Percentiles rank a stretch among this genome's conserved stretches.
Evolutionary conservation across 2,329 filamentous ascomycete genomes (phyloP).

Genomic region (Monosporascus sp.): DNA sequence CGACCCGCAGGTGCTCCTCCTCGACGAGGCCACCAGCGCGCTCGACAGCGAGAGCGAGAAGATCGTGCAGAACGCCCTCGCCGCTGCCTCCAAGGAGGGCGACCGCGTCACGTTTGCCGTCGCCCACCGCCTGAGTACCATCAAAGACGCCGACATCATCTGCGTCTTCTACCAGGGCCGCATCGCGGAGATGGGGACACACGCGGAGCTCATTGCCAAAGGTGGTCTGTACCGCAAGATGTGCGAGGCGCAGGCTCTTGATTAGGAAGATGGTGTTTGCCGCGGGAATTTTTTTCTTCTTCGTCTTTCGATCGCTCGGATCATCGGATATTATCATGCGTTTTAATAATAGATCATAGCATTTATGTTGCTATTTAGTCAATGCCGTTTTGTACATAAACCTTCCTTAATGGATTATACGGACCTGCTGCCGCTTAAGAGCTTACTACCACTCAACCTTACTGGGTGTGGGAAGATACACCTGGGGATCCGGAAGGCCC

Average conservation of each 20-base stretch:
- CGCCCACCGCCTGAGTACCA: constrained; percentile 20
- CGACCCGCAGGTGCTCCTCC: constrained; percentile 35
- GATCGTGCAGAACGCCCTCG: constrained; percentile 8
- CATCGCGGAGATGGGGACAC: constrained; percentile 49
- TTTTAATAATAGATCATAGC: no score
- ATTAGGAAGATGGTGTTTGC: no score
- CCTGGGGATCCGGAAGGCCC: no score
- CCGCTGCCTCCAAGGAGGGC: not conserved
- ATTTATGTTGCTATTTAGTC: no score
- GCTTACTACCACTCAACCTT: no score
- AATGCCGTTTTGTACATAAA: no score
- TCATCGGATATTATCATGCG: no score
- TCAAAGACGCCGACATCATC: constrained; percentile 44
- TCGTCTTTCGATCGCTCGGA: no score
- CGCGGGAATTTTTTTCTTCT: no score
- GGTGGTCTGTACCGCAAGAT: constrained; percentile 51
- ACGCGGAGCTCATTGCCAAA: constrained; percentile 49
- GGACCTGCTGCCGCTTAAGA: no score
- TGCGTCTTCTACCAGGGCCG: constrained; percentile 50
- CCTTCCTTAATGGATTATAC: no score
- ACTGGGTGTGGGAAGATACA: no score
- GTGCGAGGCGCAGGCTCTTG: constrained; percentile 23
- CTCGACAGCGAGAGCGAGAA: constrained; percentile 9
- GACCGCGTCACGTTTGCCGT: constrained; percentile 19
- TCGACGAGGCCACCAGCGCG: constrained; percentile 33